A percentile compares a stretch with the other conserved stretches of the same genome.
phyloP scores from a whole-genome alignment of 2,329 filamentous ascomycete species.

The Fusarium sp. region DNA sequence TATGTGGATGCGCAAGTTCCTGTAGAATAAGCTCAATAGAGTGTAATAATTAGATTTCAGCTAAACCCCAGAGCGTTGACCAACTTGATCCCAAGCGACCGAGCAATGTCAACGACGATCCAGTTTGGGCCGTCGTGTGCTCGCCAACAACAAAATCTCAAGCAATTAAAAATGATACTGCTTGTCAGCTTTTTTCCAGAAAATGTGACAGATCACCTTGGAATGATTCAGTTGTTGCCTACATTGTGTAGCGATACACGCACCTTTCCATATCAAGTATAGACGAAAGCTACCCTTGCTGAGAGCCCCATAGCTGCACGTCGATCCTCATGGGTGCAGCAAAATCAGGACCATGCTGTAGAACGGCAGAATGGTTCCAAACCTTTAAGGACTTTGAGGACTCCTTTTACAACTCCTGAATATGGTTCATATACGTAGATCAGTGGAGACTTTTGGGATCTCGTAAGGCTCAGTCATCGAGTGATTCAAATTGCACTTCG shows the following conservation, averaged over 20 bases:
- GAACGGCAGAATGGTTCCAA: background rate
- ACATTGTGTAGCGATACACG: background rate
- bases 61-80: background rate
- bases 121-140: background rate
- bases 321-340: background rate
- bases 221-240: background rate
- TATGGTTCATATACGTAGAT: background rate
- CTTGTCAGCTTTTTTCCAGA: too few species aligned
- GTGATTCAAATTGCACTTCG: background rate
- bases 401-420: background rate
- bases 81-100: background rate
- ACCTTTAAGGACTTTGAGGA: background rate
- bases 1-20: background rate
- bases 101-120: background rate
- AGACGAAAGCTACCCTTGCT: background rate
- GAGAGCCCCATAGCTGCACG: background rate
- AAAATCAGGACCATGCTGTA: background rate
- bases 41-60: background rate
- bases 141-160: background rate
- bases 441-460: background rate
- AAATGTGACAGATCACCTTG: background rate
- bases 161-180: background rate
- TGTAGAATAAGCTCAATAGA: background rate
- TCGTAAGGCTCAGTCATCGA: background rate
- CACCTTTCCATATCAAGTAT: background rate